These are phyloP conservation scores for Olyra latifolia DNA, from an alignment of 176 grass and related monocot genomes.

Conservation along the genomic window DNA sequence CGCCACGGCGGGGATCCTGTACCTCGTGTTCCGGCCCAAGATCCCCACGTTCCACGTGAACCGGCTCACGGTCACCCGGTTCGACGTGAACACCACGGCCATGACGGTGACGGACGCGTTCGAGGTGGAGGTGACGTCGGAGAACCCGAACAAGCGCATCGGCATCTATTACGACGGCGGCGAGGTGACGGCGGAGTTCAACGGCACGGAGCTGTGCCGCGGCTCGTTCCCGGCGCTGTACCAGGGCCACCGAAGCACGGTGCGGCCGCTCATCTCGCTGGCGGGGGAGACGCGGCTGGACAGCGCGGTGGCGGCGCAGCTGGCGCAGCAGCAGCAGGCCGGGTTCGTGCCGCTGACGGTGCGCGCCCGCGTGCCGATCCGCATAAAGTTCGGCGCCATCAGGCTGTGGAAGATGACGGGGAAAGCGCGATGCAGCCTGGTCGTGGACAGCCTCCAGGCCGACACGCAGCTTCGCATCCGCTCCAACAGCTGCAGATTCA, in stretches of 20 bases:
- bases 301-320: constrained; percentile 40
- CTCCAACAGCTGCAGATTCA: constrained; percentile 77
- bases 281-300: constrained; percentile 52
- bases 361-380: constrained; percentile 55
- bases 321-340: constrained; percentile 40
- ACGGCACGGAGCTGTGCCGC: constrained; percentile 59
- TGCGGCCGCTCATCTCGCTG: constrained; percentile 41
- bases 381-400: constrained; percentile 68
- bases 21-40: constrained; percentile 80
- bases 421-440: constrained; percentile 53
- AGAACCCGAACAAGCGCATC: constrained; percentile 81
- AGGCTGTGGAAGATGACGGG: constrained; percentile 76
- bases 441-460: constrained; percentile 54
- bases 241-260: constrained; percentile 85
- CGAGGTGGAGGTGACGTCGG: constrained; percentile 55
- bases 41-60: constrained; percentile 81
- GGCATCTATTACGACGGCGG: constrained; percentile 84
- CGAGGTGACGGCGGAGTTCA: constrained; percentile 56
- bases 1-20: constrained; percentile 77
- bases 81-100: constrained; percentile 44
- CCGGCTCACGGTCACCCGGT: constrained; percentile 47
- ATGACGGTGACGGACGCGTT: constrained; percentile 47
- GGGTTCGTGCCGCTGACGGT: constrained; percentile 62
- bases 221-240: constrained; percentile 75
- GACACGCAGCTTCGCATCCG: constrained; percentile 46